Evolutionary conservation across 2,329 filamentous ascomycete species (phyloP), one percentile per base, ranked within the genome.

Genomic region (Biscogniauxia marginata): DNA sequence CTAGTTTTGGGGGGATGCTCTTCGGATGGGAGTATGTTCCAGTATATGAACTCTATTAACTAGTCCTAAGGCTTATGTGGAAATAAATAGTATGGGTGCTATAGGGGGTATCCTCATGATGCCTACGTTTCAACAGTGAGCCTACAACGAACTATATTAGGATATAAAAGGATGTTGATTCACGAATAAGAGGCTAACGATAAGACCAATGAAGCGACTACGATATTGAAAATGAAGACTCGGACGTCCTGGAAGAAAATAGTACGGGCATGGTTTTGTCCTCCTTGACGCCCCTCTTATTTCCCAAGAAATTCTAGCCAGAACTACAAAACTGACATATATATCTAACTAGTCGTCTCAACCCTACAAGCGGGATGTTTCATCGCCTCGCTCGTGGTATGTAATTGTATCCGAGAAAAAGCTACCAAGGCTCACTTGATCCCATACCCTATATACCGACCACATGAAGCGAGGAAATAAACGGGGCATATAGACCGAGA

Each of bases 351-450:
- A 47, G 57, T 90, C 56, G 87, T 89, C 23, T 88, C 85, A n/a
- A 87, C 84, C 0, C 79, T 90, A 8, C 86, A 90, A 71, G 86
- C 82, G 45, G 87, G 87, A 50, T 87, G 84, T 59, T 89, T 89
- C 69, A 76, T 82, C 52, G 85, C 86, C 34, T 84, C 84, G 56
- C 77, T 89, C 59, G 59, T 82, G 21, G 54, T 39, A 39, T 39
- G 30, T 39, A 39, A n/a, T 6, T 39, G 9, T 9, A 16, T n/a
- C 13, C 13, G 2, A 39, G 9, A 39, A 7, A 39, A 3, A n/a
- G n/a, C n/a, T n/a, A n/a, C n/a, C n/a, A 6, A 39, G 30, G 13
- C 11, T n/a, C 11, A n/a, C n/a, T 25, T 4, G 3, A 39, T 16
- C 3, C 3, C 13, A 39, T n/a, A 39, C n/a, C 30, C n/a, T 16